Conservation (phyloP, 192 early-diverging fungal genomes). For the Podila horticola region DNA sequence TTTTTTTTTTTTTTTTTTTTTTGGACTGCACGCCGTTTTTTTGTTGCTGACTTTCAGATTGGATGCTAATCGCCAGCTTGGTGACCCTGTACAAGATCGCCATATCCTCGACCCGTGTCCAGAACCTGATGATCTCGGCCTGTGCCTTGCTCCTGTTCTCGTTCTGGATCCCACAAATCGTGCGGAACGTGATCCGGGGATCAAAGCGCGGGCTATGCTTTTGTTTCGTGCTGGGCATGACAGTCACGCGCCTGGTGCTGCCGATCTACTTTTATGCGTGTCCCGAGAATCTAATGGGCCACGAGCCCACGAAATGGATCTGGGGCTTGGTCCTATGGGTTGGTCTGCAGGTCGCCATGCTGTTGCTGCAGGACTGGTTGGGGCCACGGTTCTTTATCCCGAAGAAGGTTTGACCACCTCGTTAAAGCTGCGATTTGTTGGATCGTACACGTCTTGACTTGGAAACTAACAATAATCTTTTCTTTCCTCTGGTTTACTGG, state of each 20-base stretch:
- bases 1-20: slow-evolving; percentile 25
- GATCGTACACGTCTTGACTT: too few relatives aligned
- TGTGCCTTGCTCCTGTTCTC: slow-evolving; percentile 65
- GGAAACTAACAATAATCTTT: not conserved
- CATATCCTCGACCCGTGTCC: slow-evolving; percentile 55
- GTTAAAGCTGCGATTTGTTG: not conserved
- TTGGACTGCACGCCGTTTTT: not conserved
- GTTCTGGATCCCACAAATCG: slow-evolving; percentile 87
- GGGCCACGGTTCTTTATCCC: slow-evolving; percentile 84
- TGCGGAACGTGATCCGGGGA: slow-evolving; percentile 73
- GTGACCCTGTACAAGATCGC: slow-evolving; percentile 71
- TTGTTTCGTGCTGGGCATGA: slow-evolving; percentile 70
- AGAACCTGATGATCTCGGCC: slow-evolving; percentile 55
- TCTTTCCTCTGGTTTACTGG: not conserved
- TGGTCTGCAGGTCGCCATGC: slow-evolving; percentile 62
- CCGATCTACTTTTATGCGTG: slow-evolving; percentile 71
- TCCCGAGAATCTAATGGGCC: slow-evolving; percentile 64
- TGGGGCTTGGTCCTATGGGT: slow-evolving; percentile 67
- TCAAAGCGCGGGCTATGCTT: slow-evolving; percentile 65
- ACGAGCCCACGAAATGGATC: slow-evolving; percentile 61
- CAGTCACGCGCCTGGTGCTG: slow-evolving; percentile 60
- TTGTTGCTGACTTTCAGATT: slow-evolving; percentile 54
- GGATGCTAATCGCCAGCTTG: slow-evolving; percentile 65
- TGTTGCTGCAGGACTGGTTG: slow-evolving; percentile 72
- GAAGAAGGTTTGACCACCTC: slow-evolving; percentile 45